Conservation (phyloP, 331 rosid species). For the Dryas integrifolia region DNA sequence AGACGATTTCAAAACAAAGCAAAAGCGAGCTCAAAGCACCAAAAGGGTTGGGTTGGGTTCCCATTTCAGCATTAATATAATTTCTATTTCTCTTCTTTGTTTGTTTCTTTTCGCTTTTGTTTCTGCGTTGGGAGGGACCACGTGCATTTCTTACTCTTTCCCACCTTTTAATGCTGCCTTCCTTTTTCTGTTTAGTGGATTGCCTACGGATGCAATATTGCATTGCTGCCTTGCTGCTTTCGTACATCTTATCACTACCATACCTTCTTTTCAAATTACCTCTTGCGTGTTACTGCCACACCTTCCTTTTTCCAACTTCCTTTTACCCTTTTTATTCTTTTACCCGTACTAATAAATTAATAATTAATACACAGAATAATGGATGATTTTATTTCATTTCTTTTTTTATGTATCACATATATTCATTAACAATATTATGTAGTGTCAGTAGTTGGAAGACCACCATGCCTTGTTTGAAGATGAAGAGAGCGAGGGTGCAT, state of each 20-base stretch:
- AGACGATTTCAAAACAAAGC: slow-evolving; percentile 30
- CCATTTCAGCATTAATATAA: background rate
- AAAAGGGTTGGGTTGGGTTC: background rate
- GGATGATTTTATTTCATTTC: no score
- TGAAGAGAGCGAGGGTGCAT: background rate
- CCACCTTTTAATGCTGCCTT: slow-evolving; percentile 42
- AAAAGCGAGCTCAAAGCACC: slow-evolving; percentile 15
- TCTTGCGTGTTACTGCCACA: background rate
- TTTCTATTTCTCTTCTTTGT: background rate
- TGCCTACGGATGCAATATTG: background rate
- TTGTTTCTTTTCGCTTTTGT: background rate
- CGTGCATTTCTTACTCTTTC: slow-evolving; percentile 34
- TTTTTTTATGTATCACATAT: no score
- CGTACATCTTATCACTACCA: no score
- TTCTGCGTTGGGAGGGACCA: slow-evolving; percentile 37
- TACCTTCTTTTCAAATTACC: background rate
- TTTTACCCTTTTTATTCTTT: background rate
- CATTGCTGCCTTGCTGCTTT: no score
- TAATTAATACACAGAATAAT: no score
- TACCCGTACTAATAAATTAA: no score
- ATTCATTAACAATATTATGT: no score
- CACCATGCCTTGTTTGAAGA: background rate
- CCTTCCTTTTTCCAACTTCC: background rate
- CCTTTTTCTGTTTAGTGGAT: slow-evolving; percentile 28
- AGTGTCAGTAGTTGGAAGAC: no score